These are phyloP conservation scores for Elongisporangium senticosum DNA, from an alignment of 352 stramenopile genomes.

Conservation along the genomic window DNA sequence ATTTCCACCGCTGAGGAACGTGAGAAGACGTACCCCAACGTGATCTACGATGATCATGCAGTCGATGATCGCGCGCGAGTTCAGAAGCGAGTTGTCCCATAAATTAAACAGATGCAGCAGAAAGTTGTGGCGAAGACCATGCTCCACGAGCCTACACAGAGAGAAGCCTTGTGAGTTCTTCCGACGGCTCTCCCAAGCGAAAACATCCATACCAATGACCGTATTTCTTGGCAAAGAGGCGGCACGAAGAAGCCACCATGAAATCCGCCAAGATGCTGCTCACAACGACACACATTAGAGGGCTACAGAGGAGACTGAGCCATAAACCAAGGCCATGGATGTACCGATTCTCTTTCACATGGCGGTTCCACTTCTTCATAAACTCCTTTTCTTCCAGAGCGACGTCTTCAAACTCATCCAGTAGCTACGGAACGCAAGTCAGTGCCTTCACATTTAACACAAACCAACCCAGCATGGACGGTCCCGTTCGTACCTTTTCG, in stretches of 20 bases:
- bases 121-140: conserved; percentile 81
- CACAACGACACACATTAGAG: conserved; percentile 4
- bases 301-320: background rate
- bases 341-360: conserved; percentile 73
- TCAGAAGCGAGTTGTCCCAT: conserved; percentile 87
- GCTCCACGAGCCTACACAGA: conserved; percentile 49
- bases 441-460: background rate
- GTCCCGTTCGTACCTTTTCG: conserved; percentile 37
- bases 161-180: background rate
- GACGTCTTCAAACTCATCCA: conserved; percentile 87
- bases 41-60: conserved; percentile 86
- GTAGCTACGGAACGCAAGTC: conserved; percentile 30
- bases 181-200: background rate
- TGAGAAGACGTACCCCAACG: conserved; percentile 25
- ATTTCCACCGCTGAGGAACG: too few species aligned
- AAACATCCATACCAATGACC: conserved; percentile 52
- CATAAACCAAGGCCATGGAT: background rate
- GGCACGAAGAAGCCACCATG: conserved; percentile 82
- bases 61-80: conserved; percentile 80
- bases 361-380: conserved; percentile 89
- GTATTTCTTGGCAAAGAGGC: conserved; percentile 76
- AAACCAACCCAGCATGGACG: too few species aligned
- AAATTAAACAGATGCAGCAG: conserved; percentile 88
- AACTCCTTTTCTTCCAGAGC: conserved; percentile 84
- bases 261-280: conserved; percentile 78